These are phyloP conservation scores for Scedosporium aurantiacum DNA, from an alignment of 2,329 filamentous ascomycete species.

Conservation along the genomic window DNA sequence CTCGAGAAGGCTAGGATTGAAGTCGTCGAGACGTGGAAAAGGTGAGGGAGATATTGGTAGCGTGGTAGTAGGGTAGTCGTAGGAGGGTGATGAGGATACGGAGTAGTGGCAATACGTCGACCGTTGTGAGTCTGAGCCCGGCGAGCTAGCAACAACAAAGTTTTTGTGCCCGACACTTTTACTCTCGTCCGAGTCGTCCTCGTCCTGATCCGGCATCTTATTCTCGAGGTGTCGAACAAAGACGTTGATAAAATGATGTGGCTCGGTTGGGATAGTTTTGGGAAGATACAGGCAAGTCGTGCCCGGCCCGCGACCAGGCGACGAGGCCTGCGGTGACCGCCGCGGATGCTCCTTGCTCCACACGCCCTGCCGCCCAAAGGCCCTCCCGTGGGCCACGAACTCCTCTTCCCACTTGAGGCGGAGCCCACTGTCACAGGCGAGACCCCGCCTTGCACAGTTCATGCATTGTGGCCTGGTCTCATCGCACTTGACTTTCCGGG, in stretches of 20 bases:
- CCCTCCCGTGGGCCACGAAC: conserved; percentile 5
- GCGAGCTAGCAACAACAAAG: background rate
- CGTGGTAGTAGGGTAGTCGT: background rate
- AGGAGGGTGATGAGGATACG: background rate
- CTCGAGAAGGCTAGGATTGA: conserved; percentile 3
- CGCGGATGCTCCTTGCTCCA: conserved; percentile 4
- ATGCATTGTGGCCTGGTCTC: conserved; percentile 5
- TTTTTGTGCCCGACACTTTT: background rate
- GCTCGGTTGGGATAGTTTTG: background rate
- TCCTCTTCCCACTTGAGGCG: conserved; percentile 8
- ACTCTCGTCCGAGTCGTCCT: background rate
- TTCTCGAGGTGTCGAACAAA: background rate
- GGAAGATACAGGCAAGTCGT: background rate
- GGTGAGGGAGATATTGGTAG: conserved; percentile 1
- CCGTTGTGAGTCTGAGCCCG: background rate
- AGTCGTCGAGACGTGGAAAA: conserved; percentile 3
- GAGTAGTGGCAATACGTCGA: background rate
- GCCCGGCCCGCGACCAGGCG: background rate
- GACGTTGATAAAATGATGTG: conserved; percentile 5
- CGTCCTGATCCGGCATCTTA: background rate
- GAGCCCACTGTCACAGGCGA: conserved; percentile 3
- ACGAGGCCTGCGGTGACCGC: background rate
- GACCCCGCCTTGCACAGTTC: conserved; percentile 4
- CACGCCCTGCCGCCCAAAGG: conserved; percentile 7
- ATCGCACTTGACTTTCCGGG: conserved; percentile 10